Conservation (phyloP, 441 rosid genomes). For the Manihot esculenta region DNA sequence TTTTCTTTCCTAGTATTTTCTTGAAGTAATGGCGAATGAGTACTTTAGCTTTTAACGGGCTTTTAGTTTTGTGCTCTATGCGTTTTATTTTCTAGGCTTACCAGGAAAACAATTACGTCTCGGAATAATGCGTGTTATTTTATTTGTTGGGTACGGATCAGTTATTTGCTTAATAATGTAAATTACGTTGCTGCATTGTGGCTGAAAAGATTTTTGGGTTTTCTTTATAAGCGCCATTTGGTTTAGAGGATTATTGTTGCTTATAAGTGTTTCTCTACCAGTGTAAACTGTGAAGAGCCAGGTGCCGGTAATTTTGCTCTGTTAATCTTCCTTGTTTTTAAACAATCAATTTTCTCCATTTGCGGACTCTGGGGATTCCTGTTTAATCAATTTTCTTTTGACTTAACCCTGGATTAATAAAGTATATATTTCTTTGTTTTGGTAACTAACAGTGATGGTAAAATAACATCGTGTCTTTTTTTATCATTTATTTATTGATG, state of each 20-base stretch:
- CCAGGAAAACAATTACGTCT: not conserved
- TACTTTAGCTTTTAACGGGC: not conserved
- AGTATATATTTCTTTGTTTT: not conserved
- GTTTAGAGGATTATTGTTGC: not conserved
- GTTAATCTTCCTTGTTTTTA: not conserved
- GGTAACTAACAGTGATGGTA: too few relatives aligned
- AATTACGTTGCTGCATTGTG: slow-evolving; percentile 7
- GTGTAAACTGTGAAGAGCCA: not conserved
- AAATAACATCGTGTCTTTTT: too few relatives aligned
- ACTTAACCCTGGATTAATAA: not conserved
- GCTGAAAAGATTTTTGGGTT: not conserved
- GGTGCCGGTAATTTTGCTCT: not conserved
- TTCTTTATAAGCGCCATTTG: too few relatives aligned
- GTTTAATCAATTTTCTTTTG: not conserved
- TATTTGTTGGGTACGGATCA: not conserved
- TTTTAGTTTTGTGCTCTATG: not conserved
- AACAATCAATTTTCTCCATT: too few relatives aligned
- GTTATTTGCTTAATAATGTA: not conserved
- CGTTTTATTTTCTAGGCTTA: not conserved
- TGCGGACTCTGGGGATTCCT: not conserved
- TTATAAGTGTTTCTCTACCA: not conserved
- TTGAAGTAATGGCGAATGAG: not conserved
- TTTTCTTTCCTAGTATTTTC: not conserved
- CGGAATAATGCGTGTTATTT: not conserved
- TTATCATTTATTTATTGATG: too few relatives aligned